phyloP scores from a whole-genome alignment of 108 stramenopile genomes.

The Stephanodiscus minutulus region DNA sequence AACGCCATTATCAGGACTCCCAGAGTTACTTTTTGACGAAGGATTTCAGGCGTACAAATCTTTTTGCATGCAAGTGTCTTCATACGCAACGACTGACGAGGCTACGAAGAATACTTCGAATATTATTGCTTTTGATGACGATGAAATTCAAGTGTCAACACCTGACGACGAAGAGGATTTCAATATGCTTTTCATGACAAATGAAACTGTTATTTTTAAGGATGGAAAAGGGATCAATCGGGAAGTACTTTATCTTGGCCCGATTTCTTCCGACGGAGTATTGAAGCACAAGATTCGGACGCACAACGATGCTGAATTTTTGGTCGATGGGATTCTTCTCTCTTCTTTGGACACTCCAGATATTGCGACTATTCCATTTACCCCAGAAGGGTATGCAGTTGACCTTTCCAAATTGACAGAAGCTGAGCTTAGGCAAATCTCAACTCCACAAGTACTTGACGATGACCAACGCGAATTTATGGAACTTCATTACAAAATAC shows the following conservation, averaged over 20 bases:
- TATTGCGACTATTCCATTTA: slow-evolving; percentile 4
- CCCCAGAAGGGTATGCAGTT: background rate
- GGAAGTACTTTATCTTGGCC: background rate
- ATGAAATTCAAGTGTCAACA: background rate
- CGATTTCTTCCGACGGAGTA: background rate
- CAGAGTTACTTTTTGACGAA: slow-evolving; percentile 5
- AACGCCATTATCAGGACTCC: background rate
- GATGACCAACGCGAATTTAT: slow-evolving; percentile 23
- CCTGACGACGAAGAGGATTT: background rate
- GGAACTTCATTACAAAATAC: slow-evolving; percentile 10
- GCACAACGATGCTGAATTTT: background rate
- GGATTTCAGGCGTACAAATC: background rate
- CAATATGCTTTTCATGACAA: background rate
- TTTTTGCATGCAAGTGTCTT: background rate
- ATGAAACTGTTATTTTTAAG: background rate
- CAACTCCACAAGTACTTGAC: slow-evolving; percentile 7
- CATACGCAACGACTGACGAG: slow-evolving; percentile 3
- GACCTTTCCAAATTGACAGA: slow-evolving; percentile 9
- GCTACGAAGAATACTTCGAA: background rate
- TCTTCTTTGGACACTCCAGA: background rate
- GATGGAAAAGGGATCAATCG: background rate
- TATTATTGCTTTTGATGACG: background rate
- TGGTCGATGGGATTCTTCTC: background rate
- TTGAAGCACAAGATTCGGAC: background rate
- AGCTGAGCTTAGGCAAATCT: background rate